These are phyloP conservation scores for Lolium perenne DNA, from an alignment of 176 grass and related monocot species.

Conservation along the genomic window DNA sequence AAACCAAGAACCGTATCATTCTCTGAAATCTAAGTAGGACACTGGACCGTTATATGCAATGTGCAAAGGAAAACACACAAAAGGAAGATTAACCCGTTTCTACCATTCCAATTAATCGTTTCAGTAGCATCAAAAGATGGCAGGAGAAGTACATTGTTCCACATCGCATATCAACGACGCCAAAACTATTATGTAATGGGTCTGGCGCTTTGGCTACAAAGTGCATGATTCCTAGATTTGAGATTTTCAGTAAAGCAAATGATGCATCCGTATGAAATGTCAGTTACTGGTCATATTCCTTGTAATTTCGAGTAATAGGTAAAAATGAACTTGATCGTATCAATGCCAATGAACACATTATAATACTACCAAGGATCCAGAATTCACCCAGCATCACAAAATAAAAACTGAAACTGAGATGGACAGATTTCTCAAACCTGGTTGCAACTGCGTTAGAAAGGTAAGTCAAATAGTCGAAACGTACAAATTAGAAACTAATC, in stretches of 20 bases:
- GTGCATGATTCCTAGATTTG: not conserved
- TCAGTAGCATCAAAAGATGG: conserved; percentile 22
- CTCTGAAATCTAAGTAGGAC: not conserved
- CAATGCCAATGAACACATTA: not conserved
- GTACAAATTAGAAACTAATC: not conserved
- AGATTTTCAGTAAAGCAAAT: not conserved
- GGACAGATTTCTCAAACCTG: not conserved
- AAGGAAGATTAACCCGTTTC: not conserved
- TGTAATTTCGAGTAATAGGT: not conserved
- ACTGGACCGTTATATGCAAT: not conserved
- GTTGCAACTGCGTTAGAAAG: not conserved
- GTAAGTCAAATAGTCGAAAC: not conserved
- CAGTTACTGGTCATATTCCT: not conserved
- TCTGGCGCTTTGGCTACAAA: not conserved
- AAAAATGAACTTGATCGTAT: not conserved
- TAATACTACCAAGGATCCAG: not conserved
- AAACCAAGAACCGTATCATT: conserved; percentile 30
- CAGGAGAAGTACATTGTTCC: conserved; percentile 19
- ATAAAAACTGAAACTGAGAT: not conserved
- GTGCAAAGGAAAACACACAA: conserved; percentile 20
- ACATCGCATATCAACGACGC: not conserved
- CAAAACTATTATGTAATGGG: conserved; percentile 11
- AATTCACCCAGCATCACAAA: conserved; percentile 12
- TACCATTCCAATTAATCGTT: not conserved
- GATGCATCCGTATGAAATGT: not conserved